phyloP scores from a whole-genome alignment of 495 filamentous ascomycete species.

The Aspergillus cristatus region DNA sequence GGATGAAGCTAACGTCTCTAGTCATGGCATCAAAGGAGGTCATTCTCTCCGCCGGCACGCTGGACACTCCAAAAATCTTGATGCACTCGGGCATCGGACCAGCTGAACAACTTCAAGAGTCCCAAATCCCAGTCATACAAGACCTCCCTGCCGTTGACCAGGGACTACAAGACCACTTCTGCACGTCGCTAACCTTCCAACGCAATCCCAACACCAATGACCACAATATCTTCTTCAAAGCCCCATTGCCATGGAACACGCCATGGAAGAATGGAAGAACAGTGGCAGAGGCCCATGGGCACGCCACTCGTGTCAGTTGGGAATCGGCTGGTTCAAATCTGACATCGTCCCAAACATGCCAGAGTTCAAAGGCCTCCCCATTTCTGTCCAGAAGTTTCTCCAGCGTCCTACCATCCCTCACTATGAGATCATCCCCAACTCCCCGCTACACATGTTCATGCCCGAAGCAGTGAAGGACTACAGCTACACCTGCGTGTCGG shows the following conservation, averaged over 20 bases:
- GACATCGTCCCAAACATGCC: constrained; percentile 21
- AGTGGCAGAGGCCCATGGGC: constrained; percentile 40
- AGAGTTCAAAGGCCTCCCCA: constrained; percentile 38
- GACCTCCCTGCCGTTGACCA: constrained; percentile 44
- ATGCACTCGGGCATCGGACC: constrained; percentile 60
- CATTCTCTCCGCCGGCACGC: constrained; percentile 47
- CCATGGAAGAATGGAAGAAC: constrained; percentile 37
- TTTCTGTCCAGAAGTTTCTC: constrained; percentile 27
- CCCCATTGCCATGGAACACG: constrained; percentile 28
- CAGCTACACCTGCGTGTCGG: constrained; percentile 20
- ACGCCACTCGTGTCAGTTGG: constrained; percentile 27
- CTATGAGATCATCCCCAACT: constrained; percentile 33
- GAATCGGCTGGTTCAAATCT: constrained; percentile 47
- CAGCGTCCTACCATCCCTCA: constrained; percentile 36
- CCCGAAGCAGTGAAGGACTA: constrained; percentile 19
- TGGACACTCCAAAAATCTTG: constrained; percentile 51
- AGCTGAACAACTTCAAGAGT: constrained; percentile 36
- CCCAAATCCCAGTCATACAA: constrained; percentile 41
- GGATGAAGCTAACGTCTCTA: not conserved
- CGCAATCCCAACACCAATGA: constrained; percentile 22
- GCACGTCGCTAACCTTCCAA: constrained; percentile 13
- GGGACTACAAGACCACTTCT: constrained; percentile 49
- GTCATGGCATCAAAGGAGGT: constrained; percentile 44
- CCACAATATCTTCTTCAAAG: constrained; percentile 22
- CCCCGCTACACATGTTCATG: constrained; percentile 19